phyloP scores from a whole-genome alignment of 805 yeast genomes.

The Lachancea cidri region DNA sequence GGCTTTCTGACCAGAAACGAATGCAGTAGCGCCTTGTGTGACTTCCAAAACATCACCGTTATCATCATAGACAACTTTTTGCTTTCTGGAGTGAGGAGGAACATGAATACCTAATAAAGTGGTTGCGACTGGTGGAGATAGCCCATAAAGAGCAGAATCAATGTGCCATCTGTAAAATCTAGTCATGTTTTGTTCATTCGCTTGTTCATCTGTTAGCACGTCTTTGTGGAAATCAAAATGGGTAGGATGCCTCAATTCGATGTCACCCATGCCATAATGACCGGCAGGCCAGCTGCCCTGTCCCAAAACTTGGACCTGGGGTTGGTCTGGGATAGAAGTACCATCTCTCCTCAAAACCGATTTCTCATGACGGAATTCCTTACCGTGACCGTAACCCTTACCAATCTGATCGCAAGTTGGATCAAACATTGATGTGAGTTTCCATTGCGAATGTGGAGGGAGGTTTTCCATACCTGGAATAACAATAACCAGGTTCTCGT shows the following conservation, averaged over 20 bases:
- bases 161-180: constrained; percentile 93
- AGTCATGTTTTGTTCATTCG: constrained; percentile 55
- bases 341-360: constrained; percentile 80
- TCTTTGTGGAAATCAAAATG: constrained; percentile 76
- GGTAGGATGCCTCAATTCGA: constrained; percentile 73
- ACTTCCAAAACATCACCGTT: constrained; percentile 58
- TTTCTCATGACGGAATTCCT: constrained; percentile 59
- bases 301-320: constrained; percentile 88
- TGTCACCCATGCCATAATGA: constrained; percentile 48
- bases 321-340: constrained; percentile 69
- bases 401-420: constrained; percentile 49
- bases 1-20: constrained; percentile 79
- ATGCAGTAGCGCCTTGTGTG: constrained; percentile 85
- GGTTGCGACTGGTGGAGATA: constrained; percentile 83
- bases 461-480: constrained; percentile 67
- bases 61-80: constrained; percentile 62
- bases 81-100: constrained; percentile 61
- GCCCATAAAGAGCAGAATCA: constrained; percentile 81
- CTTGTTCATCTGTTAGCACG: constrained; percentile 57
- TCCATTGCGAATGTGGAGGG: constrained; percentile 69
- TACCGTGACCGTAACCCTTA: constrained; percentile 80
- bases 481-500: constrained; percentile 64
- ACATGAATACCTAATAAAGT: constrained; percentile 79
- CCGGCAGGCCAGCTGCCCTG: constrained; percentile 69
- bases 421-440: constrained; percentile 72